Evolutionary conservation across 2,329 filamentous ascomycete species (phyloP), one percentile per base, ranked within the genome.

Genomic region (Teratosphaeria nubilosa): DNA sequence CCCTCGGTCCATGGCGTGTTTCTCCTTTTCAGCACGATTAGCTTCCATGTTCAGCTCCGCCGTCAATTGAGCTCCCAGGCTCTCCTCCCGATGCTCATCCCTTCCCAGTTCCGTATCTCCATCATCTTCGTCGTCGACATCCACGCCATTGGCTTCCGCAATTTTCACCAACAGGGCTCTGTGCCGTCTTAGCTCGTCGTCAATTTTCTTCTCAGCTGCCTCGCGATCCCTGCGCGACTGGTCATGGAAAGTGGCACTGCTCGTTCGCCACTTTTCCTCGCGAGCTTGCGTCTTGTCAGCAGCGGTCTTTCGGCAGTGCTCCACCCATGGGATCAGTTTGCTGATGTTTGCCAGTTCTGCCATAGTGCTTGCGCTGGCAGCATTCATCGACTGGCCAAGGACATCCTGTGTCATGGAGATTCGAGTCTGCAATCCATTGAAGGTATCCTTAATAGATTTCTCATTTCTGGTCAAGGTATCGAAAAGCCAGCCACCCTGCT

Each of bases 231-330:
- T 62, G 20, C 70, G 66, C 32, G 63, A 65, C 59, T 69, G 66
- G 59, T 75, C 72, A 57, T 74, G 74, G 61, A 75, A 75, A 10
- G 67, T 68, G 1, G 73, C 73, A 34, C 70, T 73, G 22, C 69
- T 70, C 1, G 69, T 70, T n/a, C 73, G 69, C 73, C 73, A 76
- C 51, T 67, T 73, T 55, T 75, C 73, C 60, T 74, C 72, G 25
- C 70, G 64, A 45, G 69, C 64, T 56, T 74, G 66, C 56, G 71
- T 68, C 27, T 69, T 65, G 31, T 72, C 67, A 7, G 67, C 65
- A 24, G 69, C 69, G 3, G 71, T 65, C 41, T 72, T 68, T n/a
- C 72, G 63, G 62, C 72, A 74, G 22, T 73, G 67, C 53, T 76
- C 73, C 3, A 74, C 64, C 72, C 72, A 73, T 6, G 67, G 69